Conservation (phyloP, 192 early-diverging fungal genomes). For the Backusella westeae region DNA sequence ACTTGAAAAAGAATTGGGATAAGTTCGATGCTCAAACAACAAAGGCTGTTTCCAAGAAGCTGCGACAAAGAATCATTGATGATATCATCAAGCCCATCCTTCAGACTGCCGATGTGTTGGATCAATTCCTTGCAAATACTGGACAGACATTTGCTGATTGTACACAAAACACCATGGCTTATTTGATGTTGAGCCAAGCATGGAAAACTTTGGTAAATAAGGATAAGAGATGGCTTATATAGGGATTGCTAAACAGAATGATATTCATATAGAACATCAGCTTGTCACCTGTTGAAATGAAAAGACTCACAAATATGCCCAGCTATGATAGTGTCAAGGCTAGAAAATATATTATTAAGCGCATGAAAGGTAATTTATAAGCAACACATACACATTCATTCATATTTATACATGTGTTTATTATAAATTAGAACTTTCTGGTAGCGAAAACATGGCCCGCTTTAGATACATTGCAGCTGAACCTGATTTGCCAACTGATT, state of each 20-base stretch:
- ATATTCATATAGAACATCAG: not conserved
- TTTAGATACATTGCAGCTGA: not conserved
- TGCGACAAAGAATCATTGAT: not conserved
- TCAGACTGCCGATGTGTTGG: not conserved
- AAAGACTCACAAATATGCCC: not conserved
- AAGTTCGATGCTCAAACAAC: not conserved
- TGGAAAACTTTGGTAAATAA: not conserved
- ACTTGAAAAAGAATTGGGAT: not conserved
- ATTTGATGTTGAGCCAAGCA: not conserved
- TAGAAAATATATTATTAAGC: not conserved
- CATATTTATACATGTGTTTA: not conserved
- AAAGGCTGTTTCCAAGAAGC: not conserved
- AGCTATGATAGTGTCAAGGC: not conserved
- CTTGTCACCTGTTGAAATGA: slow-evolving; percentile 1
- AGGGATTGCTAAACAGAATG: not conserved
- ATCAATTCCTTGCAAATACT: not conserved
- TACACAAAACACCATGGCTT: slow-evolving; percentile 2
- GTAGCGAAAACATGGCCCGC: not conserved
- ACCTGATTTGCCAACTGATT: not conserved
- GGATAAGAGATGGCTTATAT: not conserved
- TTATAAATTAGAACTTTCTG: not conserved
- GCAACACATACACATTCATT: not conserved
- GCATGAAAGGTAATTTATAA: not conserved
- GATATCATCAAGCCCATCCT: not conserved
- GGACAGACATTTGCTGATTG: slow-evolving; percentile 2